These are phyloP conservation scores for Candida xiaguanensis DNA, from an alignment of 805 yeast genomes.

Conservation along the genomic window DNA sequence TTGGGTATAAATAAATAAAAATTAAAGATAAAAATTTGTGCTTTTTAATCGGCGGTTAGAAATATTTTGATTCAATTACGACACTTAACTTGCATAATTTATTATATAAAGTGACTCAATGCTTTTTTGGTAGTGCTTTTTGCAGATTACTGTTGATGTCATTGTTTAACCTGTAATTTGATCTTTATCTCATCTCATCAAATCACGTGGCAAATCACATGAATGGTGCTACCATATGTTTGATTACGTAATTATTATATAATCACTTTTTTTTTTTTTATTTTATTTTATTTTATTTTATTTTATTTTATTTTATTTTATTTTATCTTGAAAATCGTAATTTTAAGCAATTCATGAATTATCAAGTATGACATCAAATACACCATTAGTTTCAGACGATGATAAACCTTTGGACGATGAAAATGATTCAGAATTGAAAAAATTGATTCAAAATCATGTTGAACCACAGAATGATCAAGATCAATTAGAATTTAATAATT, in stretches of 20 bases:
- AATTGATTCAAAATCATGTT: slow-evolving; percentile 7
- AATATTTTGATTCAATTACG: background rate
- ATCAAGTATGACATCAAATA: background rate
- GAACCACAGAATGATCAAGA: slow-evolving; percentile 17
- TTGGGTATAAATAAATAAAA: slow-evolving; percentile 1
- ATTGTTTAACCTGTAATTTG: slow-evolving; percentile 1
- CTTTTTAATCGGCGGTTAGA: background rate
- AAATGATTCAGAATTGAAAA: slow-evolving; percentile 4
- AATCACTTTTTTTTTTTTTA: no score
- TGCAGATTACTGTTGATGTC: slow-evolving; percentile 6
- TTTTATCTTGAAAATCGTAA: no score
- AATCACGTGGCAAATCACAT: background rate
- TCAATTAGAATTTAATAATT: slow-evolving; percentile 39
- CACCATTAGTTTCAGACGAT: background rate
- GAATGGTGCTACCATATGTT: no score
- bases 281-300: no score
- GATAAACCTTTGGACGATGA: background rate
- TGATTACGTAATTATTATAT: no score
- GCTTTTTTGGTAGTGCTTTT: no score
- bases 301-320: background rate
- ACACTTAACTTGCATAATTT: background rate
- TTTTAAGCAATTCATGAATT: no score
- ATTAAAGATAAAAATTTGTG: no score
- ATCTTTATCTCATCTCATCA: slow-evolving; percentile 2
- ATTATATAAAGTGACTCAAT: background rate